These are phyloP conservation scores for Lolium multiflorum DNA, from an alignment of 176 grass and related monocot species.

Conservation along the genomic window DNA sequence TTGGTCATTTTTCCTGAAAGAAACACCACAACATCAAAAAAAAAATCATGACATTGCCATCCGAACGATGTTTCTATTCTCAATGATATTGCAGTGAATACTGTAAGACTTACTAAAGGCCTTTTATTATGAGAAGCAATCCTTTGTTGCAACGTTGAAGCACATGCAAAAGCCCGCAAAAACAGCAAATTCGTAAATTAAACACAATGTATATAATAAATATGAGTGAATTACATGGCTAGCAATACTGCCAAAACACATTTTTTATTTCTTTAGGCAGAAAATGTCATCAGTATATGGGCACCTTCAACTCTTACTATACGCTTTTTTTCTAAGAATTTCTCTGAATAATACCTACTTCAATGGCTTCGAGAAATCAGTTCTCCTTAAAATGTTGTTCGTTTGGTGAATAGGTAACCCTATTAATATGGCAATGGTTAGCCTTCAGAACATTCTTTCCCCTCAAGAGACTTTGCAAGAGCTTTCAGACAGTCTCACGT, in stretches of 20 bases:
- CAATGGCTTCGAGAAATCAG: slow-evolving; percentile 11
- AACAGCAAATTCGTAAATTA: background rate
- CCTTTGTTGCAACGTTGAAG: slow-evolving; percentile 1
- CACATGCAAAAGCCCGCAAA: background rate
- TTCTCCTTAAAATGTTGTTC: background rate
- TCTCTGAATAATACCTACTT: background rate
- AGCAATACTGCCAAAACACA: background rate
- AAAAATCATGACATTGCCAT: background rate
- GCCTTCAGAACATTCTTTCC: slow-evolving; percentile 54
- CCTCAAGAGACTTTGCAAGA: slow-evolving; percentile 61
- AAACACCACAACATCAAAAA: background rate
- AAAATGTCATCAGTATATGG: background rate
- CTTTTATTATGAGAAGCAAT: background rate
- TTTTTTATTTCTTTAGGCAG: background rate
- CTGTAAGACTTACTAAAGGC: background rate
- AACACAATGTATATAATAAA: background rate
- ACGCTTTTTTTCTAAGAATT: background rate
- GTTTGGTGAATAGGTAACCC: slow-evolving; percentile 68
- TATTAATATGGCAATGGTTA: slow-evolving; percentile 73
- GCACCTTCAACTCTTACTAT: background rate
- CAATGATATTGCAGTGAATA: background rate
- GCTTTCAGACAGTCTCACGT: slow-evolving; percentile 73
- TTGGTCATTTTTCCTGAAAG: background rate
- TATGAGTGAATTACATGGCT: background rate
- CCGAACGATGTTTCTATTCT: background rate